A percentile compares a stretch with the other conserved stretches of the same genome.
Evolutionary conservation across 2,329 filamentous ascomycete genomes (phyloP).

Genomic region (Tricladium varicosporioides): DNA sequence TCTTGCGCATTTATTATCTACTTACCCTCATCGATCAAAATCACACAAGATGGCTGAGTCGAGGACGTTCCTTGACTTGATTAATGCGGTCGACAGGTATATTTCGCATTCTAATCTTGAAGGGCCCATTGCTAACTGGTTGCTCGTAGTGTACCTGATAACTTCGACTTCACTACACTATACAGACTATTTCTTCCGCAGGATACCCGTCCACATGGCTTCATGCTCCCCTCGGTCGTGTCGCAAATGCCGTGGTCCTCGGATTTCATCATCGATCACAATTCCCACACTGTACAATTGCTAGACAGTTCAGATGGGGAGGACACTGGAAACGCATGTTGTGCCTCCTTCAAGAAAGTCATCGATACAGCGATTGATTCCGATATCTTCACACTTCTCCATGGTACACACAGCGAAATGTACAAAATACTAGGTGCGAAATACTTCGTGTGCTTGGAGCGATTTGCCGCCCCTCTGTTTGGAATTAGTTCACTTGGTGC

Average conservation of each 20-base stretch:
- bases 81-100: constrained; percentile 9
- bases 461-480: constrained; percentile 47
- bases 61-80: neutral
- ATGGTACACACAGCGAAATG: constrained; percentile 41
- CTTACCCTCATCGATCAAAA: too few relatives aligned
- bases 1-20: too few relatives aligned
- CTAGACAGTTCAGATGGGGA: constrained; percentile 21
- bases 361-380: constrained; percentile 39
- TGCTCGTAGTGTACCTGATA: constrained; percentile 44
- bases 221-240: constrained; percentile 46
- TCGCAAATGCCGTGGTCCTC: constrained; percentile 46
- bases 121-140: neutral
- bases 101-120: neutral
- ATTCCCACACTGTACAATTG: constrained; percentile 36
- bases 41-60: neutral
- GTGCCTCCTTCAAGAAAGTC: constrained; percentile 39
- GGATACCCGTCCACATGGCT: constrained; percentile 48
- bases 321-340: constrained; percentile 33
- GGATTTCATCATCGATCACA: constrained; percentile 37
- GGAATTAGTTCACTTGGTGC: constrained; percentile 65
- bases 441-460: constrained; percentile 15
- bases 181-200: constrained; percentile 46
- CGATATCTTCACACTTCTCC: constrained; percentile 38
- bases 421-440: constrained; percentile 35
- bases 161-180: constrained; percentile 23